A percentile compares a stretch with the other conserved stretches of the same genome.
Evolutionary conservation across 108 stramenopile species (phyloP).

Genomic region (Nitzschia sp.): DNA sequence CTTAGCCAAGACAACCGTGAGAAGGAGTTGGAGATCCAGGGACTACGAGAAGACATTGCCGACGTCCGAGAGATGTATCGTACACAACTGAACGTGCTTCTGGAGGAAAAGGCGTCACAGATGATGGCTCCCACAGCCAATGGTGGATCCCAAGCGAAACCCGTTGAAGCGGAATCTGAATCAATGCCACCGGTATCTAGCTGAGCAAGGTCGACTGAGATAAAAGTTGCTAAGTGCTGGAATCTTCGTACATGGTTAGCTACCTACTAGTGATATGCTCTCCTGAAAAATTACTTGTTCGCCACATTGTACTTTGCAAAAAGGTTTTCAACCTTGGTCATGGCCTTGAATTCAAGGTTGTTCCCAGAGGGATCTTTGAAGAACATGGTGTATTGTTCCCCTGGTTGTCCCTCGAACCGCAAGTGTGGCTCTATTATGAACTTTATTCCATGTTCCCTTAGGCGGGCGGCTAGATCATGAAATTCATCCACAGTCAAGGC

Average conservation of each 20-base stretch:
- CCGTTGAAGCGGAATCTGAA: not conserved
- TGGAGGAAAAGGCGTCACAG: slow-evolving; percentile 68
- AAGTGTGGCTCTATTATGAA: slow-evolving; percentile 96
- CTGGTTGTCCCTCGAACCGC: slow-evolving; percentile 90
- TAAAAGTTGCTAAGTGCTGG: no score
- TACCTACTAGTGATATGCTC: no score
- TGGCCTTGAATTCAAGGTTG: slow-evolving; percentile 98
- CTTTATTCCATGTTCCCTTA: slow-evolving; percentile 60
- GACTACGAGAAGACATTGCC: slow-evolving; percentile 69
- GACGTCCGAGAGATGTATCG: slow-evolving; percentile 74
- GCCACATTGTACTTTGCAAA: slow-evolving; percentile 96
- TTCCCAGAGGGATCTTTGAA: slow-evolving; percentile 96
- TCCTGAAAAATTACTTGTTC: slow-evolving; percentile 42
- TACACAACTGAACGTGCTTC: slow-evolving; percentile 61
- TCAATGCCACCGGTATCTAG: no score
- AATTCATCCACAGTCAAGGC: slow-evolving; percentile 91
- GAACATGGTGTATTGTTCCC: slow-evolving; percentile 97
- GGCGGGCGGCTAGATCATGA: slow-evolving; percentile 78
- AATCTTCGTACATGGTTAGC: no score
- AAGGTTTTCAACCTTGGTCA: slow-evolving; percentile 92
- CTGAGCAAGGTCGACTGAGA: no score
- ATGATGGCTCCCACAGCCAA: not conserved
- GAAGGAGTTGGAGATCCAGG: slow-evolving; percentile 69
- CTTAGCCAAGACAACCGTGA: slow-evolving; percentile 63
- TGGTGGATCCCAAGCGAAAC: not conserved